A percentile compares a stretch with the other conserved stretches of the same genome.
phyloP scores from a whole-genome alignment of 1,284 basidiomycete genomes.

The Nidula niveotomentosa region DNA sequence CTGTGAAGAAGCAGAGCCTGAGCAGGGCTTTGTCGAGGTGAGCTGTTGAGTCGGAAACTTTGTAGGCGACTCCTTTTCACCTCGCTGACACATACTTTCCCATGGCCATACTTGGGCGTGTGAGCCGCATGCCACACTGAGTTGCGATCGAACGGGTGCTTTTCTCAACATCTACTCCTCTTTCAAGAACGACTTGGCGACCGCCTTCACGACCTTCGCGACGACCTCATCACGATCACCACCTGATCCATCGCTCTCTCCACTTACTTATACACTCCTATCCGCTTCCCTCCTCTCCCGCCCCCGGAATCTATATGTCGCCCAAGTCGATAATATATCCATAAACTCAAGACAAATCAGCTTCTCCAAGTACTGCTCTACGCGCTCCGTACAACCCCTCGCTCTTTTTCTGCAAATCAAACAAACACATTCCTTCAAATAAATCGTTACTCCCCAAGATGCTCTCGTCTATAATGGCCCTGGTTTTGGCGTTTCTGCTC shows the following conservation, averaged over 20 bases:
- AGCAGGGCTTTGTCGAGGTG: no score
- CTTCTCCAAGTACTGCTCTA: background rate
- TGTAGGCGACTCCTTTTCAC: no score
- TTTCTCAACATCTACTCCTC: background rate
- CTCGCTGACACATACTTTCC: no score
- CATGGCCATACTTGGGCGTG: no score
- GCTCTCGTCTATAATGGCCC: constrained; percentile 17
- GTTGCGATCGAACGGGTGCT: background rate
- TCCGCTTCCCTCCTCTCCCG: background rate
- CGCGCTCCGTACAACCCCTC: constrained; percentile 7
- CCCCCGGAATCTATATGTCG: background rate
- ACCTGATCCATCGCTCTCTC: background rate
- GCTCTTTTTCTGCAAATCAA: constrained; percentile 11
- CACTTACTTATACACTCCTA: background rate
- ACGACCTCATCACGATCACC: constrained; percentile 1
- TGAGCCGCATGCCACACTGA: no score
- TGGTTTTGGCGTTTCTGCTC: constrained; percentile 21
- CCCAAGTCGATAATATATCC: background rate
- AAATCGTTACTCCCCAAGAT: constrained; percentile 9
- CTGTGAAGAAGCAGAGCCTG: no score
- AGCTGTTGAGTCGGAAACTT: no score
- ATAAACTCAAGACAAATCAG: background rate
- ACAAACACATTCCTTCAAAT: no score
- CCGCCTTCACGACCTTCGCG: background rate
- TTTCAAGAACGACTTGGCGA: background rate